phyloP scores from a whole-genome alignment of 2,329 filamentous ascomycete species.

The Monosporascus cannonballus region DNA sequence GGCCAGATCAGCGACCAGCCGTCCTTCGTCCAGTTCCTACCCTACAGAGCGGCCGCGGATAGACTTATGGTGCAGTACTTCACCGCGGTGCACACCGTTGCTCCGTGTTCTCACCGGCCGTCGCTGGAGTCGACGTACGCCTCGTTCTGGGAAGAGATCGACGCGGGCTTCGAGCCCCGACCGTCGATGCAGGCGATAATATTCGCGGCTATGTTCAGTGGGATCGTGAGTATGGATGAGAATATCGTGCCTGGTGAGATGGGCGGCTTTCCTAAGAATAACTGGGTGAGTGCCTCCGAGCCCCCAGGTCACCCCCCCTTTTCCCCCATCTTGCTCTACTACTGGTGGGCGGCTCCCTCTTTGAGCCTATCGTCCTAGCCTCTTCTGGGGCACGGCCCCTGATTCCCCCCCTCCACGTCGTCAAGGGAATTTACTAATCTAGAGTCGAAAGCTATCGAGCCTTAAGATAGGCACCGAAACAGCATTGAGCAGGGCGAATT shows the following conservation, averaged over 20 bases:
- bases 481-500: conserved; percentile 62
- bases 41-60: conserved; percentile 51
- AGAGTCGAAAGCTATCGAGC: conserved; percentile 30
- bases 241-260: conserved; percentile 44
- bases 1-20: conserved; percentile 42
- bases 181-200: conserved; percentile 61
- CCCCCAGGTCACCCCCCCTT: not conserved
- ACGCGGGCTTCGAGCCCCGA: conserved; percentile 53
- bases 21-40: conserved; percentile 55
- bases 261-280: conserved; percentile 45
- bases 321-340: not conserved
- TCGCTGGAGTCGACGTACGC: conserved; percentile 61
- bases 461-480: conserved; percentile 62
- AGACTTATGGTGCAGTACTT: conserved; percentile 63
- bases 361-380: too few species aligned
- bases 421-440: not conserved
- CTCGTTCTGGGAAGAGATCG: conserved; percentile 59
- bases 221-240: conserved; percentile 59
- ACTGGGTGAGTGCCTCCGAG: conserved; percentile 38
- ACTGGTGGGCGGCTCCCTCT: not conserved
- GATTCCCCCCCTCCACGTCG: too few species aligned
- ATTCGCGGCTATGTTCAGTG: conserved; percentile 64
- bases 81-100: conserved; percentile 60
- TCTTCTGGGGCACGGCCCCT: too few species aligned
- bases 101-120: conserved; percentile 60